Base-by-base conservation (phyloP, 1,139 yeast species). In the Hansenula anomala region DNA sequence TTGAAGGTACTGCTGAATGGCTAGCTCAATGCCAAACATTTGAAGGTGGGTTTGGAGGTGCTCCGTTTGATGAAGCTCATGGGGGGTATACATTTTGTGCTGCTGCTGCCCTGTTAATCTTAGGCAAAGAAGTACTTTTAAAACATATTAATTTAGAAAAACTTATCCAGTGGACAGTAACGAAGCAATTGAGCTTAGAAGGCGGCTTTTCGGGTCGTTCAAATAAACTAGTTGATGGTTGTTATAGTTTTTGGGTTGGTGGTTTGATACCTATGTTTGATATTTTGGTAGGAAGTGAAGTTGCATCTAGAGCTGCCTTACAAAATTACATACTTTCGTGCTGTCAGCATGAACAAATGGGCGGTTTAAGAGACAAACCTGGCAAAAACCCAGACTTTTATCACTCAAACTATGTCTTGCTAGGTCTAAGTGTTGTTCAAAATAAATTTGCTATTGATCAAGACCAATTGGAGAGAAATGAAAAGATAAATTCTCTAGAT, bases 41-140 rank as follows among this genome's bases (percentile, higher is more conserved):
- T 59, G 98, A 94, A 62, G 98, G 99, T 19, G 98, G 98, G 0
- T 86, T 90, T 62, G 86, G 92, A 2, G 96, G 95, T 1, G 67
- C 70, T 11, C 90, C 95, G 0, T 56, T 49, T 24, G 81, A 86
- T 37, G 99, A 94, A 59, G 97, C 97, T 0, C 99, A 94, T 58
- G 98, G 97, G 2, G 99, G 98, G 0, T 92, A 92, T 59, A 79
- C 97, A 0, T 94, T 76, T 56, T 92, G 98, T 65, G 95, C 92
- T 0, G 63, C 87, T 9, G 96, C 96, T 0, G 73, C 86, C 11
- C 64, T 86, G 67, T 68, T 41, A 53, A 69, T 39, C 63, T 66
- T 40, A 30, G 53, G 56, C 2, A 47, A 43, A 19, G 62, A 56
- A 6, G 48, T 48, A 6, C 39, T 67, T 9, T 36, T 40, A 14